Base-by-base conservation (phyloP, 768 basidiomycete genomes). In the Lentinus brumalis region DNA sequence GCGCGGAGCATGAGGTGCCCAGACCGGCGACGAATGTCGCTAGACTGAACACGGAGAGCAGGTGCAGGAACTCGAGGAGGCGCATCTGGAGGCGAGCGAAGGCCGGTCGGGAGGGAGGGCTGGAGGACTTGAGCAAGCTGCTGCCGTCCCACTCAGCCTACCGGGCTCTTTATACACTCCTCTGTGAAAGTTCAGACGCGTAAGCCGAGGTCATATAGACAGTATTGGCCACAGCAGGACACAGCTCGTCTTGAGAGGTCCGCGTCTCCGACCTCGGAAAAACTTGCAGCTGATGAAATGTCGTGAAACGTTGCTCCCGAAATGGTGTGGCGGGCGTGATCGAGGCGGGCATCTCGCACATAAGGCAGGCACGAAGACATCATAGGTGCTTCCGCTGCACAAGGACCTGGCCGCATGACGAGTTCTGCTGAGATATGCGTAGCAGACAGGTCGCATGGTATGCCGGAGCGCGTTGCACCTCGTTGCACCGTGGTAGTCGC, bases 1-100 rank as follows among this genome's bases (percentile, higher is more conserved):
- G 78, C 35, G 76, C 70, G 35, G 77, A 67, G 67, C 84, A 86
- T 40, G 77, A 77, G 12, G 77, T 73, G 40, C 84, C 85, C 6
- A 83, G 77, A 21, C 69, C 81, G 51, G 69, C 63, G 50, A 74
- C 77, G 10, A 62, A 29, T 9, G 56, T 35, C 21, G 61, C 58
- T 46, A 63, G 41, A 15, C 64, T 66, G 29, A 69, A 57, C 21
- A 68, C 49, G 18, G 62, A 53, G 26, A 60, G 42, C 16, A 62
- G 58, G 15, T 52, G 49, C 18, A 68, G 50, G 18, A 60, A 32
- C 31, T 53, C 14, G 14, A 56, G 53, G 52, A 54, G 30, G 38
- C 47, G 61, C 61, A 62, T 62, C 32, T n/a, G 35, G 31, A 53
- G n/a, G 42, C 8, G 40, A 26, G 21, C 21, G 49, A 35, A 35